Evolutionary conservation across 305 asterid species (phyloP).

Genomic region (Solanum chacoense): DNA sequence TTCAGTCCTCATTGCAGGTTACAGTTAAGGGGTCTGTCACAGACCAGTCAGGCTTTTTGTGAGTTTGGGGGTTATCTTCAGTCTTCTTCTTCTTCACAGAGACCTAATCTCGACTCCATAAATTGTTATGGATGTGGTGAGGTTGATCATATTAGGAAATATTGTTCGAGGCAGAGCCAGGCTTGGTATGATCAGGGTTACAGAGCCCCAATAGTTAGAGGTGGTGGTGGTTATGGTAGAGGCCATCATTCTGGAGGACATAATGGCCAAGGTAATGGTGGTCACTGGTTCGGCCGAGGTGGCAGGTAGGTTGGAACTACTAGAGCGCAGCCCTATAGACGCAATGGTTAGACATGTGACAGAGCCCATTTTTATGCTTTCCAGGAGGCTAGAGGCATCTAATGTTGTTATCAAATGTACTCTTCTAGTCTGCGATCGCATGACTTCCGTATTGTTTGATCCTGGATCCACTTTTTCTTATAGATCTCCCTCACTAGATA

Average conservation of each 20-base stretch:
- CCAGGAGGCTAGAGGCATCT: not conserved
- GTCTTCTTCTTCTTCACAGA: not conserved
- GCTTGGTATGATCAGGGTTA: not conserved
- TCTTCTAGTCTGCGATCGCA: not conserved
- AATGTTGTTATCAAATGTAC: not conserved
- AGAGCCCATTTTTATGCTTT: not conserved
- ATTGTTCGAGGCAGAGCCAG: not conserved
- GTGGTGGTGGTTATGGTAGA: not conserved
- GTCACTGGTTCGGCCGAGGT: not conserved
- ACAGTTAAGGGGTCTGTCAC: too few species aligned
- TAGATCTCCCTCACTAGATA: not conserved
- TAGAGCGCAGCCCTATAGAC: not conserved
- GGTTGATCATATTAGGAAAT: not conserved
- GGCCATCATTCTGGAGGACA: not conserved
- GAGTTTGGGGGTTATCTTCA: not conserved
- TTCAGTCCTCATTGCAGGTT: not conserved
- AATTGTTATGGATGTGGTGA: not conserved
- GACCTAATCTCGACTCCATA: not conserved
- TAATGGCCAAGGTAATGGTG: not conserved
- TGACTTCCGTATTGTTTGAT: not conserved
- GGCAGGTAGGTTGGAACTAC: not conserved
- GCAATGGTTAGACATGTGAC: not conserved
- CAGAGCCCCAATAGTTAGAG: not conserved
- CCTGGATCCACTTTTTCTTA: not conserved
- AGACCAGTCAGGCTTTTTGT: not conserved